A percentile compares a stretch with the other conserved stretches of the same genome.
These are phyloP conservation scores for Podospora pseudoanserina DNA, from an alignment of 495 filamentous ascomycete species.

Conservation along the genomic window DNA sequence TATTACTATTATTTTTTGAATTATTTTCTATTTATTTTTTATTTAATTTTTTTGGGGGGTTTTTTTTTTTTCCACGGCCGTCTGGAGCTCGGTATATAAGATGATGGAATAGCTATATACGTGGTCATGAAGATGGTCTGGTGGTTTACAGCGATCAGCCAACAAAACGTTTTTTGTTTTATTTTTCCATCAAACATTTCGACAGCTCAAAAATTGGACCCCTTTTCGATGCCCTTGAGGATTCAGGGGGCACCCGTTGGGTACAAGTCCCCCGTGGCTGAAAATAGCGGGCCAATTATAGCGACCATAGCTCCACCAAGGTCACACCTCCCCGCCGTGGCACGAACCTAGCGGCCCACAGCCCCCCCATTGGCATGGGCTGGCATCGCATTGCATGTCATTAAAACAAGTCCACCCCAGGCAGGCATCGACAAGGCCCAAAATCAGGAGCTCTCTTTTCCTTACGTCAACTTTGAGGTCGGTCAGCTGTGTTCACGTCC, in stretches of 20 bases:
- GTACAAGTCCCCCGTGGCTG: constrained; percentile 5
- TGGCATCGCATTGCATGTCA: constrained; percentile 1
- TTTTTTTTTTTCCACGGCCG: too few species aligned
- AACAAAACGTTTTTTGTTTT: neutral
- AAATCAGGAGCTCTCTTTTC: neutral
- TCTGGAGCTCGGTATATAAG: too few species aligned
- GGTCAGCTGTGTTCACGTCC: neutral
- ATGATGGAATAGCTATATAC: too few species aligned
- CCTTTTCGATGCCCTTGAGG: neutral
- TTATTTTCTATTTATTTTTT: too few species aligned
- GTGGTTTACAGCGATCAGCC: too few species aligned
- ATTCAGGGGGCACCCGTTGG: neutral
- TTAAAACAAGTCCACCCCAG: neutral
- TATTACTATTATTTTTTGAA: too few species aligned
- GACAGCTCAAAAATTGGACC: neutral
- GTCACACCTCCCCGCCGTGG: neutral
- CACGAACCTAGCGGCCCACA: neutral
- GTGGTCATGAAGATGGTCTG: too few species aligned
- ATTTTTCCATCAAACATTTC: neutral
- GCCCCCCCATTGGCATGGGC: neutral
- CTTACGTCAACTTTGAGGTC: neutral
- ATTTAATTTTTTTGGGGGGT: too few species aligned
- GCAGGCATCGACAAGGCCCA: neutral
- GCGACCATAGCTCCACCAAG: constrained; percentile 12
- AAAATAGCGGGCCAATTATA: constrained; percentile 13